phyloP scores from a whole-genome alignment of 2,329 filamentous ascomycete species.

The Sclerotinia sclerotiorum region DNA sequence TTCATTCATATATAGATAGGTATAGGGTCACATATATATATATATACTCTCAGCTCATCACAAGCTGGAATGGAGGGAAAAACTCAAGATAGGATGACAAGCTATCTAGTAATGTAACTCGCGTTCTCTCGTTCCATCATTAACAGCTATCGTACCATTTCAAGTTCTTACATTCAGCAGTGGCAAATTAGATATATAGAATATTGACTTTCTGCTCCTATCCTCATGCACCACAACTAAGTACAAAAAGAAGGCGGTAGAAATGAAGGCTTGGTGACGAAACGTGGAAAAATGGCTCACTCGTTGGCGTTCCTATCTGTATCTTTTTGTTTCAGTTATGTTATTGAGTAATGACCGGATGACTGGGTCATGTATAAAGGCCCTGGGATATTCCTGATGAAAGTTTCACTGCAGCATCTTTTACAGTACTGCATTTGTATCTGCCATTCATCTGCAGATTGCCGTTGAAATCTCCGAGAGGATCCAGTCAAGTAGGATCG shows the following conservation, averaged over 20 bases:
- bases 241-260: neutral
- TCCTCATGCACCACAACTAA: neutral
- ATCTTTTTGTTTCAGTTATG: neutral
- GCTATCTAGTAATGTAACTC: neutral
- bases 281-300: neutral
- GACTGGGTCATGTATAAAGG: slow-evolving; percentile 1
- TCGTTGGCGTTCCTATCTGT: neutral
- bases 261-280: neutral
- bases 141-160: neutral
- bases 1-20: too few relatives aligned
- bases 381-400: neutral
- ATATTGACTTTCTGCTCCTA: neutral
- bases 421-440: slow-evolving; percentile 5
- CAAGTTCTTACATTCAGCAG: neutral
- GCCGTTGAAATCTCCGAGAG: slow-evolving; percentile 1
- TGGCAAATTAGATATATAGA: slow-evolving; percentile 1
- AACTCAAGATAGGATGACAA: neutral
- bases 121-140: neutral
- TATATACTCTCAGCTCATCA: too few relatives aligned
- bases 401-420: slow-evolving; percentile 13
- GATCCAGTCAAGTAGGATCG: neutral
- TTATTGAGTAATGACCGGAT: neutral
- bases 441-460: slow-evolving; percentile 7
- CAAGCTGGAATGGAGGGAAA: too few relatives aligned
- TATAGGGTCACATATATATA: too few relatives aligned